Percentiles rank a stretch among this genome's conserved stretches.
phyloP scores from a whole-genome alignment of 2,329 filamentous ascomycete species.

The Ophiostoma ulmi region DNA sequence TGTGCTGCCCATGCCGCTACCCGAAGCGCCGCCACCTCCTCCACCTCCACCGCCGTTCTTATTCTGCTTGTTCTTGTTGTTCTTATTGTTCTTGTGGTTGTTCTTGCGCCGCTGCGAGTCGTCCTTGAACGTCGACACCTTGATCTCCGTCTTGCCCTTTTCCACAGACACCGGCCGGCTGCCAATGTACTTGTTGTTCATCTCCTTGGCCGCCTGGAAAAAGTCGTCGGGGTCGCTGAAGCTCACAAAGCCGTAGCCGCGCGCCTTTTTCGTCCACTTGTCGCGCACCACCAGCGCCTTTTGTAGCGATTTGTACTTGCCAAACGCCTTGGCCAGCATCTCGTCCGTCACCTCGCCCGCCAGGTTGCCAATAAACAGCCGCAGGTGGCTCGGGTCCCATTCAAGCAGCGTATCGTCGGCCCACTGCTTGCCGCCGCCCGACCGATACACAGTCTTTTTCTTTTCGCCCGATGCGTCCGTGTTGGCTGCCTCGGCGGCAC shows the following conservation, averaged over 20 bases:
- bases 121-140: constrained; percentile 64
- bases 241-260: constrained; percentile 93
- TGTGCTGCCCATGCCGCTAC: constrained; percentile 33
- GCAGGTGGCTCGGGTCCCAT: constrained; percentile 92
- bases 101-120: constrained; percentile 37
- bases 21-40: constrained; percentile 28
- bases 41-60: constrained; percentile 37
- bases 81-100: constrained; percentile 45
- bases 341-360: constrained; percentile 97
- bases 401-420: constrained; percentile 82
- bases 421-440: constrained; percentile 90
- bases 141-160: constrained; percentile 88
- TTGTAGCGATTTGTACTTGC: constrained; percentile 78
- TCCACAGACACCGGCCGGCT: constrained; percentile 86
- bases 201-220: constrained; percentile 92
- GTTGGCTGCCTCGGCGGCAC: constrained; percentile 16
- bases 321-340: constrained; percentile 87
- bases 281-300: constrained; percentile 93
- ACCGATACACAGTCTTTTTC: constrained; percentile 80
- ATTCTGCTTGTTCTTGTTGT: constrained; percentile 32
- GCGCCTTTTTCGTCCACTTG: constrained; percentile 93
- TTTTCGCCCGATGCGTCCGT: constrained; percentile 47
- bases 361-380: constrained; percentile 92
- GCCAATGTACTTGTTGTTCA: constrained; percentile 99
- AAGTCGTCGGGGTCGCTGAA: constrained; percentile 95